Conservation (phyloP, 305 asterid genomes). For the Ajuga reptans region DNA sequence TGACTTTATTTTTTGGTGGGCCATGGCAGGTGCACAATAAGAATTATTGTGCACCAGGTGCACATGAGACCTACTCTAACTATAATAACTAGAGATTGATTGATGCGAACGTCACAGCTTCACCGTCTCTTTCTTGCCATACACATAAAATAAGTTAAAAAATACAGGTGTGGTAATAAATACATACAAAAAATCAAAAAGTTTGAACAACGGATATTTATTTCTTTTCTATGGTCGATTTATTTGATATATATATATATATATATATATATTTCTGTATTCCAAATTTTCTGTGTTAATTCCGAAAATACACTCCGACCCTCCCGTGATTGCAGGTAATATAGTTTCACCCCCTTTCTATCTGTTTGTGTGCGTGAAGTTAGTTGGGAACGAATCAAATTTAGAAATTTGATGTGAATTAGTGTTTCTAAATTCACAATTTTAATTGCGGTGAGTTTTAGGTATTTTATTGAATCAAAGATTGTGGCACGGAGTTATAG, state of each 20-base stretch:
- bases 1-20: too few relatives aligned
- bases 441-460: slow-evolving; percentile 19
- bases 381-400: slow-evolving; percentile 20
- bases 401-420: slow-evolving; percentile 17
- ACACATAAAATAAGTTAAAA: not conserved
- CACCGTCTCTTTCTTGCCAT: slow-evolving; percentile 3
- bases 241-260: slow-evolving; percentile 2
- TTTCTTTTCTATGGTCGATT: not conserved
- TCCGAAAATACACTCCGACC: slow-evolving; percentile 13
- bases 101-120: slow-evolving; percentile 4
- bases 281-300: not conserved
- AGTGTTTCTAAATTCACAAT: slow-evolving; percentile 7
- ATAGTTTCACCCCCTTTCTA: slow-evolving; percentile 5
- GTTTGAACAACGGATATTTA: slow-evolving; percentile 18
- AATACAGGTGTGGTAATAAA: slow-evolving; percentile 7
- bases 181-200: not conserved
- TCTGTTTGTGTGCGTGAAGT: slow-evolving; percentile 18
- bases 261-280: not conserved
- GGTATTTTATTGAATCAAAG: slow-evolving; percentile 27
- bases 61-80: too few relatives aligned
- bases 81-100: not conserved
- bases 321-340: slow-evolving; percentile 30
- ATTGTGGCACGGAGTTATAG: slow-evolving; percentile 19
- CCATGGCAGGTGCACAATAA: too few relatives aligned
- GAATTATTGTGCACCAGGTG: too few relatives aligned